Evolutionary conservation across 768 basidiomycete genomes (phyloP).

Genomic region (Hericium erinaceus): DNA sequence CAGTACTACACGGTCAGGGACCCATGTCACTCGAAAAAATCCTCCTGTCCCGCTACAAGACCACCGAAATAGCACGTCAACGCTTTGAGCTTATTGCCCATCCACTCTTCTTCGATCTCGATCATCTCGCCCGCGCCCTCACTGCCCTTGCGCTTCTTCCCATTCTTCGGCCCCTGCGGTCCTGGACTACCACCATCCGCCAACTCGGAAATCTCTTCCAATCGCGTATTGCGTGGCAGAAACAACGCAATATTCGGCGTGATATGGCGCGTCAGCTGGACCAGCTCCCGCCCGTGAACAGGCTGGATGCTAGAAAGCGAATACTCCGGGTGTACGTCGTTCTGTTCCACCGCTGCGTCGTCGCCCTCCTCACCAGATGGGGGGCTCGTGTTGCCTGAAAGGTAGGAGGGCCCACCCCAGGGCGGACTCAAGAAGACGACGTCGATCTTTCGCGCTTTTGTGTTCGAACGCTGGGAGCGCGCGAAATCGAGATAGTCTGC

Average conservation of each 20-base stretch:
- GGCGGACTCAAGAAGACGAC: slow-evolving; percentile 92
- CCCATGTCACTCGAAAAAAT: slow-evolving; percentile 30
- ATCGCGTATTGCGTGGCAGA: slow-evolving; percentile 70
- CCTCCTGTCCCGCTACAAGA: slow-evolving; percentile 57
- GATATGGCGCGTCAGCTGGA: slow-evolving; percentile 57
- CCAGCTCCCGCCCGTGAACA: slow-evolving; percentile 76
- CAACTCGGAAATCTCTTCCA: slow-evolving; percentile 63
- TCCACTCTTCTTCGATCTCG: slow-evolving; percentile 96
- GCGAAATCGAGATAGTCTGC: slow-evolving; percentile 82
- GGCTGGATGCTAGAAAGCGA: slow-evolving; percentile 67
- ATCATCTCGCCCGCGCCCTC: slow-evolving; percentile 40
- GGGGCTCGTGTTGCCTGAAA: slow-evolving; percentile 27
- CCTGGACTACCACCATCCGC: slow-evolving; percentile 14
- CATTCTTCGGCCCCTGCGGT: background rate
- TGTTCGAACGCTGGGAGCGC: slow-evolving; percentile 23
- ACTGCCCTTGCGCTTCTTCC: slow-evolving; percentile 1
- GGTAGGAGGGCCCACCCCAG: slow-evolving; percentile 84
- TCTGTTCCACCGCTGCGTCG: background rate
- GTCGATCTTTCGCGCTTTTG: slow-evolving; percentile 50
- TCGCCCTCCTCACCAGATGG: background rate
- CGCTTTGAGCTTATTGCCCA: slow-evolving; percentile 87
- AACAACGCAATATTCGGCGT: slow-evolving; percentile 85
- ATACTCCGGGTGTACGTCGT: slow-evolving; percentile 41
- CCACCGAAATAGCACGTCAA: slow-evolving; percentile 93
- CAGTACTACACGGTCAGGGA: too few relatives aligned